A percentile compares a stretch with the other conserved stretches of the same genome.
phyloP scores from a whole-genome alignment of 208 protist species.

The Trypanosomatidae sp. region DNA sequence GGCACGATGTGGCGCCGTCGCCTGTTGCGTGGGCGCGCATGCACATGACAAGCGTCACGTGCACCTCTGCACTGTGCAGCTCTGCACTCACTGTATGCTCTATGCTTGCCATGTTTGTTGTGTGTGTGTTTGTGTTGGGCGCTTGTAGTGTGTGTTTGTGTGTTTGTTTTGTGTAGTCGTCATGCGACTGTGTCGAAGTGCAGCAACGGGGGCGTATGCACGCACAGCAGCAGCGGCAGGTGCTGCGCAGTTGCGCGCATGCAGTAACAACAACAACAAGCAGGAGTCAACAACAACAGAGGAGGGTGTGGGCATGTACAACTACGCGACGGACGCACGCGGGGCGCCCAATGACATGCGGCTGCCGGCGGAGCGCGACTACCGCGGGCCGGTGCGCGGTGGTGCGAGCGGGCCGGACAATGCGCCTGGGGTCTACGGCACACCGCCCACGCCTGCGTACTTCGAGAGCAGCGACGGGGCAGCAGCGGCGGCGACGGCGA shows the following conservation, averaged over 20 bases:
- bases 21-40: too few relatives aligned
- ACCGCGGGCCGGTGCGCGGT: constrained; percentile 10
- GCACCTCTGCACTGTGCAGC: too few relatives aligned
- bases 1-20: too few relatives aligned
- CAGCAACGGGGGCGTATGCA: background rate
- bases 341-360: constrained; percentile 7
- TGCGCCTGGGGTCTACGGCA: constrained; percentile 28
- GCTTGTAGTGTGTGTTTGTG: background rate
- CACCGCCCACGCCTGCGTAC: constrained; percentile 23
- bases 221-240: background rate
- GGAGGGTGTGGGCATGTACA: constrained; percentile 5
- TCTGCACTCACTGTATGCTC: too few relatives aligned
- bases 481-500: constrained; percentile 10
- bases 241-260: background rate
- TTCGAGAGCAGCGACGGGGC: constrained; percentile 57
- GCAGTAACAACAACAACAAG: background rate
- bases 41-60: too few relatives aligned
- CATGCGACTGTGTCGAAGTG: background rate
- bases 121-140: too few relatives aligned
- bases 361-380: constrained; percentile 4
- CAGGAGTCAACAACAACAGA: too few relatives aligned
- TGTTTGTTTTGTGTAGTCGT: constrained; percentile 1
- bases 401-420: constrained; percentile 43
- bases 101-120: too few relatives aligned
- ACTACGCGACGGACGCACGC: constrained; percentile 2